Percentiles rank a stretch among this genome's conserved stretches.
Conservation (phyloP, 2,329 filamentous ascomycete species). For the Septoria petroselini region DNA sequence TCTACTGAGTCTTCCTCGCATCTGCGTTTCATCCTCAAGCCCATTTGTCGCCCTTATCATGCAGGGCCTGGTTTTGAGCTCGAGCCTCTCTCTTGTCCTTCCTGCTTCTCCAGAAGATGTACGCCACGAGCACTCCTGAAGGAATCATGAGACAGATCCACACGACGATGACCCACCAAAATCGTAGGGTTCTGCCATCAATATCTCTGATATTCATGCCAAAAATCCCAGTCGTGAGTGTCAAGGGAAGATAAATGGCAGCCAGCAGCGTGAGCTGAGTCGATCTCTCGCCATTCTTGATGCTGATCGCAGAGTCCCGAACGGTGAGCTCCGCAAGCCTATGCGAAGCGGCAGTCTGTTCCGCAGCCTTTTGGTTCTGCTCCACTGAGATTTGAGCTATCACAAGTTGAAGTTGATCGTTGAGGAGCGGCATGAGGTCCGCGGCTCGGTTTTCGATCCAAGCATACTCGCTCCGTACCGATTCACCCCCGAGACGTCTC, state of each 20-base stretch:
- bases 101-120: not conserved
- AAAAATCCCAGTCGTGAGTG: conserved; percentile 17
- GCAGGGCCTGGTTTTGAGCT: too few species aligned
- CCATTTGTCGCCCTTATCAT: too few species aligned
- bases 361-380: too few species aligned
- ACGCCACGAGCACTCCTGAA: not conserved
- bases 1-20: too few species aligned
- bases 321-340: not conserved
- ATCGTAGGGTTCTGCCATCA: not conserved
- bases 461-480: too few species aligned
- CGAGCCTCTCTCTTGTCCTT: too few species aligned
- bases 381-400: not conserved
- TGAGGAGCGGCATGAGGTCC: not conserved
- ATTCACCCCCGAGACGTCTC: too few species aligned
- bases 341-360: too few species aligned
- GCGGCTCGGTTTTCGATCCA: too few species aligned
- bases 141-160: not conserved
- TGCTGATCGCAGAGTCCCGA: conserved; percentile 1
- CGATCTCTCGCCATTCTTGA: conserved; percentile 1
- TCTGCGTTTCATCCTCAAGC: too few species aligned
- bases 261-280: conserved; percentile 10
- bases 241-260: conserved; percentile 17
- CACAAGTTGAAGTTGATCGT: not conserved
- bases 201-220: conserved; percentile 19
- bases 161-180: not conserved